phyloP scores from a whole-genome alignment of 257 asterid genomes.

The Solanum habrochaites region DNA sequence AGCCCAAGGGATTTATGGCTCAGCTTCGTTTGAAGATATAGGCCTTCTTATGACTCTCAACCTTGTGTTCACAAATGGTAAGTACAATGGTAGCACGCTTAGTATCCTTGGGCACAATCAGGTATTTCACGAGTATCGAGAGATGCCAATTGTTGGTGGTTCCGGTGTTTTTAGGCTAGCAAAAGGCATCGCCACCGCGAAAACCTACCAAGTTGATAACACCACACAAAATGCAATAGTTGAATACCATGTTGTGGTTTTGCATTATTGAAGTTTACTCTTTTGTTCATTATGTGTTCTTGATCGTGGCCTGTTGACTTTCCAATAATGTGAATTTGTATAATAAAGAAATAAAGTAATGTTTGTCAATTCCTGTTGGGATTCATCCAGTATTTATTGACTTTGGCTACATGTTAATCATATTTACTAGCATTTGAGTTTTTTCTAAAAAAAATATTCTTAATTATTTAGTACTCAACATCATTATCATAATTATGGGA shows the following conservation, averaged over 20 bases:
- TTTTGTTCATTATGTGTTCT: not conserved
- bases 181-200: constrained; percentile 1
- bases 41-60: not conserved
- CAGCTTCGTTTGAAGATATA: not conserved
- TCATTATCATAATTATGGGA: not conserved
- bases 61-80: not conserved
- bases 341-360: not conserved
- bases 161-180: not conserved
- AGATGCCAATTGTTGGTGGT: not conserved
- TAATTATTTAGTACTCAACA: not conserved
- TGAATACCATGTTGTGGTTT: not conserved
- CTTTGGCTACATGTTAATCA: not conserved
- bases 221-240: not conserved
- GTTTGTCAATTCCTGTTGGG: no score
- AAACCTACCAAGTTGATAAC: not conserved
- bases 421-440: not conserved
- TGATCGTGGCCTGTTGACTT: not conserved
- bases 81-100: not conserved
- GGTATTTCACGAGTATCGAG: not conserved
- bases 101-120: not conserved
- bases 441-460: no score
- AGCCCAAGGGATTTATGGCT: not conserved
- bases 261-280: not conserved
- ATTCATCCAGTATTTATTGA: not conserved
- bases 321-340: not conserved